Evolutionary conservation across 2,329 filamentous ascomycete genomes (phyloP), one percentile per base, ranked within the genome.

Genomic region (Colletotrichum salicis): DNA sequence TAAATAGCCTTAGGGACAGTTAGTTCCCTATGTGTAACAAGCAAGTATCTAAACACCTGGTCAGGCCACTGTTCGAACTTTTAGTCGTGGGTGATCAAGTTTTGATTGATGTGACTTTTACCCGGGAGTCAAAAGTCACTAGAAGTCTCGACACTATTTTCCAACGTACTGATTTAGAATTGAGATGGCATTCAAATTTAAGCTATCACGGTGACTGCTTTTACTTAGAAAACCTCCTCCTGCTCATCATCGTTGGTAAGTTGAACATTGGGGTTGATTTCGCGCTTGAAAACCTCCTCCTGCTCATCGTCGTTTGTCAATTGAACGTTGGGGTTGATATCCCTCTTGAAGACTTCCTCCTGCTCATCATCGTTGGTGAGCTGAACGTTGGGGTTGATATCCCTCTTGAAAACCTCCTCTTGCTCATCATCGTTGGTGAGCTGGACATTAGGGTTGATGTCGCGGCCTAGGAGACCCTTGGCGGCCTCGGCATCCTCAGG

Each of bases 401-500:
- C 66, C 0, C 67, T 31, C 62, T 70, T 66, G 33, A 22, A 37
- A 0, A 66, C 13, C 2, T 70, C 67, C n/a, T 66, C 66, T 5
- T 70, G 41, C 0, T 24, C 67, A 0, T 13, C 68, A 0, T 71
- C 64, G 0, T 71, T 4, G 0, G 64, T 35, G 8, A 63, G 19
- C n/a, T 71, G 33, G 5, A 70, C 57, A 19, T 48, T 48, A 19
- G 41, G 41, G 1, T 48, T 2, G 41, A 48, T 48, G 4, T 62
- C 64, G 3, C 68, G 68, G 24, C 51, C 35, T 64, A 71, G 10
- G 7, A 58, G 57, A 1, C 29, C 24, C 69, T 48, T 71, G 19
- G 69, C 52, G 0, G 45, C 29, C 27, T 63, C 58, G 2, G 64
- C 69, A 19, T 64, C 69, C 54, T 62, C 69, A 11, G 64, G 64